Percentiles rank a stretch among this genome's conserved stretches.
Evolutionary conservation across 495 filamentous ascomycete species (phyloP).

Genomic region (Neurospora sp.): DNA sequence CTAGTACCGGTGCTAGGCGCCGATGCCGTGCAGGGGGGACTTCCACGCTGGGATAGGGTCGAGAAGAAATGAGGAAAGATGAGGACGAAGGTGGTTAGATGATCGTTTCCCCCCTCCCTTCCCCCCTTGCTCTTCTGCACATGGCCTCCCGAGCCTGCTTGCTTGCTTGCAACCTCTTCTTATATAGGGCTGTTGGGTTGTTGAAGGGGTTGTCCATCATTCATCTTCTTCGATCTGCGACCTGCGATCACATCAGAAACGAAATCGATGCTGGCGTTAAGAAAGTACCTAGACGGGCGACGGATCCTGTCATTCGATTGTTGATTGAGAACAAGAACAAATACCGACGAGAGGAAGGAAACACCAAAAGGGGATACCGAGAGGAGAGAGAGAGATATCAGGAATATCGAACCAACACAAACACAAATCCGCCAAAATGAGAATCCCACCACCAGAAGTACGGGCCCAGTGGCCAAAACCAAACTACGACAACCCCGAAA

Average conservation of each 20-base stretch:
- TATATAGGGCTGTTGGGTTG: too few relatives aligned
- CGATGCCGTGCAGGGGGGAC: too few relatives aligned
- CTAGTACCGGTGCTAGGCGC: too few relatives aligned
- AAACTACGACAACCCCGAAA: slow-evolving; percentile 44
- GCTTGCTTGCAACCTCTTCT: too few relatives aligned
- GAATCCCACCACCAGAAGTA: slow-evolving; percentile 35
- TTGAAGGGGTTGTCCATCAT: too few relatives aligned
- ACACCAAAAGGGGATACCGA: not conserved
- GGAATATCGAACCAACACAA: not conserved
- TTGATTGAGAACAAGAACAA: not conserved
- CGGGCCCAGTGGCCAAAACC: slow-evolving; percentile 42
- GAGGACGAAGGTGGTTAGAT: too few relatives aligned
- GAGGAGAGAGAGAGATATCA: not conserved
- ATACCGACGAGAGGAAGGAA: not conserved
- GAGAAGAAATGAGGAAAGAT: too few relatives aligned
- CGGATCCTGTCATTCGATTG: not conserved
- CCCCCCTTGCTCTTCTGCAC: too few relatives aligned
- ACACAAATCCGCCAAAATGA: slow-evolving; percentile 23
- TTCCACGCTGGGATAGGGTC: too few relatives aligned
- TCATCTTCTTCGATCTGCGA: not conserved
- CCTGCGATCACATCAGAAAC: not conserved
- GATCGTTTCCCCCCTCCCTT: too few relatives aligned
- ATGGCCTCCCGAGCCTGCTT: too few relatives aligned
- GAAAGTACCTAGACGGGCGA: not conserved
- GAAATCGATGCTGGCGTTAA: not conserved